Conservation (phyloP, 1,284 basidiomycete species). For the Coniferiporia weirii region DNA sequence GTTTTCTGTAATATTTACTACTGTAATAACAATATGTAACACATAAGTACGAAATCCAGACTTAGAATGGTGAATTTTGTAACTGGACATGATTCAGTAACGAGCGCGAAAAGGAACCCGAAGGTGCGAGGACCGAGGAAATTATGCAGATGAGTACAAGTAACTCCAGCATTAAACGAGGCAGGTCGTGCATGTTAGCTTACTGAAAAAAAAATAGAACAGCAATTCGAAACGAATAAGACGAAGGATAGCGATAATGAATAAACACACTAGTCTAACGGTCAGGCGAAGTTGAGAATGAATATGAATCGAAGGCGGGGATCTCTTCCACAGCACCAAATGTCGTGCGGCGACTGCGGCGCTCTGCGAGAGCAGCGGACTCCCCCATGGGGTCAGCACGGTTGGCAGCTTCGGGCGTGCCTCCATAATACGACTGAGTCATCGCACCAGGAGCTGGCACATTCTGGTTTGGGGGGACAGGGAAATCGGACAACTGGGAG, state of each 20-base stretch:
- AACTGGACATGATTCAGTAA: too few species aligned
- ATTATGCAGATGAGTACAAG: constrained; percentile 5
- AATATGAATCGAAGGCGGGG: not conserved
- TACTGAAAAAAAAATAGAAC: not conserved
- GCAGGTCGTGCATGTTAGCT: not conserved
- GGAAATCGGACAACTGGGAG: constrained; percentile 72
- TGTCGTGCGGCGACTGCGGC: constrained; percentile 25
- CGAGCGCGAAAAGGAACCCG: not conserved
- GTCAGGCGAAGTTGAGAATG: not conserved
- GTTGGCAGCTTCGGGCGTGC: constrained; percentile 17
- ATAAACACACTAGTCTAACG: constrained; percentile 3
- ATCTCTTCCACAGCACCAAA: constrained; percentile 28
- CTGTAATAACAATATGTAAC: constrained; percentile 17
- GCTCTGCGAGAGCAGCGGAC: constrained; percentile 9
- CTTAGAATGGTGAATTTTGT: too few species aligned
- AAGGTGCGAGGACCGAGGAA: not conserved
- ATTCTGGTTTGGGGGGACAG: constrained; percentile 43
- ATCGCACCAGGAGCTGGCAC: constrained; percentile 32
- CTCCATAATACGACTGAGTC: constrained; percentile 42
- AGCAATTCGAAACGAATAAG: not conserved
- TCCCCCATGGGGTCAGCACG: constrained; percentile 5
- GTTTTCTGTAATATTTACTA: constrained; percentile 1
- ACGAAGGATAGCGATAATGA: not conserved
- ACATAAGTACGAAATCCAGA: constrained; percentile 2
- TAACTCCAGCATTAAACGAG: constrained; percentile 2